Base-by-base conservation (phyloP, 2,329 filamentous ascomycete genomes). In the Ascomycota sp. region DNA sequence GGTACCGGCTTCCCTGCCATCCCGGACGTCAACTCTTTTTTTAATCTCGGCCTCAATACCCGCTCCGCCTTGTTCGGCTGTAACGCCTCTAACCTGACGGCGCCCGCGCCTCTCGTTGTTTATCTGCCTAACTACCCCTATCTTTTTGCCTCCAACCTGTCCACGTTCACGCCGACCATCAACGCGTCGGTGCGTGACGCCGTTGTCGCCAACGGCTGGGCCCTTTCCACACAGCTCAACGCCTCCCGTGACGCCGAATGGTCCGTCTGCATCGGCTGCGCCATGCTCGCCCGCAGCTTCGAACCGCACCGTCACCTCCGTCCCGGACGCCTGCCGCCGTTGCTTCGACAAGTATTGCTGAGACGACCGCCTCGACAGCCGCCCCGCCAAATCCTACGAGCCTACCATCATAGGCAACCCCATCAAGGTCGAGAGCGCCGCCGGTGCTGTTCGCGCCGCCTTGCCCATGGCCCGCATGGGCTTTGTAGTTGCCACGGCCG, bases 261-360 rank as follows among this genome's bases (percentile, higher is more conserved):
- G 86, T 63, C 76, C 0, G 61, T 70, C 2, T 98, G 86, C 42
- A 75, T 93, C 4, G 82, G 75, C 15, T 98, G 86, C 52, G 89
- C 86, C 5, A 74, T 92, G 25, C 62, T 95, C 11, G 69, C 66
- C 31, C 69, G 86, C 35, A 83, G 75, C 40, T 67, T 89, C 38
- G 60, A n/a, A 70, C 35, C 66, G 81, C 29, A 86, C 80, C 1
- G 60, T 63, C 13, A 76, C 76, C 1, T 37, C 56, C 0, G 63
- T 85, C 1, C 85, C 86, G 0, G 59, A 65, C 1, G 69, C 67
- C 8, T 98, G 89, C 57, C 59, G 55, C 26, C 44, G 62, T 30
- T 98, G 89, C 56, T 95, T 94, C 51, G 40, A 59, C 10, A 52
- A 59, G 8, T 27, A 94, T 57, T 98, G 89, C 65, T 98, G 89